Percentiles rank a stretch among this genome's conserved stretches.
phyloP scores from a whole-genome alignment of 2,329 filamentous ascomycete species.

The Dactylellina leptospora region DNA sequence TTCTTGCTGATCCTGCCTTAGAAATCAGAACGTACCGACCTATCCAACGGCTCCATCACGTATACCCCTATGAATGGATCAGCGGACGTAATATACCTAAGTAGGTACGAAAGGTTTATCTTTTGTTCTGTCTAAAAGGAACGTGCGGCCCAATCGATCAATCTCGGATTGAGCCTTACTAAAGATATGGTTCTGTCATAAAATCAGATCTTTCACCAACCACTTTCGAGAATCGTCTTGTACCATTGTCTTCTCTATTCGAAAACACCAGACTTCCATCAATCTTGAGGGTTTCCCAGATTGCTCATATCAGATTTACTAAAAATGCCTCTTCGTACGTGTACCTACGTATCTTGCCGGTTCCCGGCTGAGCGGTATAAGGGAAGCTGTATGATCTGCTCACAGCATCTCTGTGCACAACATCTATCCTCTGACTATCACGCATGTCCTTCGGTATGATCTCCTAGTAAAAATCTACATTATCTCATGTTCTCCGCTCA shows the following conservation, averaged over 20 bases:
- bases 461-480: neutral
- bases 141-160: neutral
- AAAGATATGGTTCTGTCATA: neutral
- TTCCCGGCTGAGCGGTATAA: constrained; percentile 14
- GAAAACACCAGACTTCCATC: constrained; percentile 2
- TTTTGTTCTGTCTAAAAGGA: neutral
- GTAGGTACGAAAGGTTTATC: neutral
- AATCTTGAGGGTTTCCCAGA: constrained; percentile 6
- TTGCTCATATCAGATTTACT: neutral
- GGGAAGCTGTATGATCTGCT: constrained; percentile 20
- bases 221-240: neutral
- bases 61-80: neutral
- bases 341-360: constrained; percentile 12
- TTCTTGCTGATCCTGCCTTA: neutral
- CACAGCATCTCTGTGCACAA: constrained; percentile 14
- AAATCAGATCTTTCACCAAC: neutral
- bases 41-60: neutral
- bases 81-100: neutral
- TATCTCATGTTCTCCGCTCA: neutral
- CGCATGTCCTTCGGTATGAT: constrained; percentile 9
- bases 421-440: constrained; percentile 19
- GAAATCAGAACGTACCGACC: neutral
- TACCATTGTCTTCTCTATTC: neutral
- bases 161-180: neutral
- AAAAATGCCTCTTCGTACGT: constrained; percentile 19